phyloP scores from a whole-genome alignment of 805 yeast species.

The Kazachstania martiniae region DNA sequence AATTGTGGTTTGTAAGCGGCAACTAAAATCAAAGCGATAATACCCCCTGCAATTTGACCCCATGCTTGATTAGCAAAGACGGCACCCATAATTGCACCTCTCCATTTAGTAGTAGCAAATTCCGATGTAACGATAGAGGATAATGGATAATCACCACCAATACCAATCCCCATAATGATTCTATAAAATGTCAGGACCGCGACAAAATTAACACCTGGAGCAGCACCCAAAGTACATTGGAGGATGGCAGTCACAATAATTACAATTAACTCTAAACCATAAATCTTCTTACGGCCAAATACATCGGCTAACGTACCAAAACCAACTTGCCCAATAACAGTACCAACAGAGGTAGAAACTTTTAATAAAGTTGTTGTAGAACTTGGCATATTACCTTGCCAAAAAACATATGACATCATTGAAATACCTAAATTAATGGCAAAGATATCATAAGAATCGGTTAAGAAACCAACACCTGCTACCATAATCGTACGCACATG shows the following conservation, averaged over 20 bases:
- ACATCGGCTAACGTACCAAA: conserved; percentile 77
- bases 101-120: conserved; percentile 89
- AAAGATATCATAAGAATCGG: conserved; percentile 87
- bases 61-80: conserved; percentile 95
- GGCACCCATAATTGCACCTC: conserved; percentile 96
- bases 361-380: conserved; percentile 70
- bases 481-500: conserved; percentile 72
- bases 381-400: conserved; percentile 52
- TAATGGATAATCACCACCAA: conserved; percentile 94
- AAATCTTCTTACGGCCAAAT: conserved; percentile 77
- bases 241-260: conserved; percentile 72
- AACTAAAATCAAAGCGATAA: conserved; percentile 66
- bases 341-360: conserved; percentile 88
- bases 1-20: conserved; percentile 65
- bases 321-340: conserved; percentile 81
- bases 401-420: conserved; percentile 69
- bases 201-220: conserved; percentile 62
- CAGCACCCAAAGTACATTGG: conserved; percentile 63
- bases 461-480: conserved; percentile 90
- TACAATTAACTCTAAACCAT: conserved; percentile 77
- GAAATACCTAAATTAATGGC: conserved; percentile 76
- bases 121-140: conserved; percentile 90
- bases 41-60: conserved; percentile 86
- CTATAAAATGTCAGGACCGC: conserved; percentile 71
- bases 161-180: conserved; percentile 89